Evolutionary conservation across 148 eudicot genomes (phyloP).

Genomic region (Camellia japonica): DNA sequence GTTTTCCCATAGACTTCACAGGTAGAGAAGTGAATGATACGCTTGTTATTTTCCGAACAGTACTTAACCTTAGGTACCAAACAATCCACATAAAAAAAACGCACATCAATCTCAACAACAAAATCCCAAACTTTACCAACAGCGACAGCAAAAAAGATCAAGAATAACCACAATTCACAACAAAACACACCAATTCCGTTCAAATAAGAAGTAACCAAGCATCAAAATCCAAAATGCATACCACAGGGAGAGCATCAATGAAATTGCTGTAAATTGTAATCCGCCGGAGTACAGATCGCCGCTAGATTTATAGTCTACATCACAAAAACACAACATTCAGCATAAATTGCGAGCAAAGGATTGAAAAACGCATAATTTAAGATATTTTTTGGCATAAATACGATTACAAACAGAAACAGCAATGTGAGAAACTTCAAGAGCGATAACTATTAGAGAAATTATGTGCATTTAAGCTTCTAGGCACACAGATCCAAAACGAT

Average conservation of each 20-base stretch:
- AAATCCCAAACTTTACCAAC: neutral
- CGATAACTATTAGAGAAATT: neutral
- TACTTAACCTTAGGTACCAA: conserved; percentile 69
- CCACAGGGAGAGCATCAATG: conserved; percentile 99
- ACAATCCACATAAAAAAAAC: conserved; percentile 22
- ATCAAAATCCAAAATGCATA: conserved; percentile 33
- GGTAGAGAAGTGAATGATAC: conserved; percentile 97
- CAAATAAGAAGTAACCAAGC: neutral
- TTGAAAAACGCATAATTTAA: neutral
- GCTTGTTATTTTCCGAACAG: conserved; percentile 94
- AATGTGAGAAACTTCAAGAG: neutral
- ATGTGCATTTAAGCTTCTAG: neutral
- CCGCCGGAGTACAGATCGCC: conserved; percentile 99
- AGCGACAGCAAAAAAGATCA: neutral
- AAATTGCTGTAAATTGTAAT: conserved; percentile 97
- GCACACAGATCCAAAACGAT: conserved; percentile 9
- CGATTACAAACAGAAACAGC: neutral
- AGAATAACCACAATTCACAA: neutral
- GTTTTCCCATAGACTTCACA: conserved; percentile 99
- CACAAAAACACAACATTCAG: conserved; percentile 18
- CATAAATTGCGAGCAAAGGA: neutral
- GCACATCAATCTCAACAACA: neutral
- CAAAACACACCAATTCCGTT: neutral
- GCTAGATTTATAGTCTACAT: conserved; percentile 86
- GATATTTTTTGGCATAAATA: neutral